Base-by-base conservation (phyloP, 768 basidiomycete species). In the Mycena leptocephala region DNA sequence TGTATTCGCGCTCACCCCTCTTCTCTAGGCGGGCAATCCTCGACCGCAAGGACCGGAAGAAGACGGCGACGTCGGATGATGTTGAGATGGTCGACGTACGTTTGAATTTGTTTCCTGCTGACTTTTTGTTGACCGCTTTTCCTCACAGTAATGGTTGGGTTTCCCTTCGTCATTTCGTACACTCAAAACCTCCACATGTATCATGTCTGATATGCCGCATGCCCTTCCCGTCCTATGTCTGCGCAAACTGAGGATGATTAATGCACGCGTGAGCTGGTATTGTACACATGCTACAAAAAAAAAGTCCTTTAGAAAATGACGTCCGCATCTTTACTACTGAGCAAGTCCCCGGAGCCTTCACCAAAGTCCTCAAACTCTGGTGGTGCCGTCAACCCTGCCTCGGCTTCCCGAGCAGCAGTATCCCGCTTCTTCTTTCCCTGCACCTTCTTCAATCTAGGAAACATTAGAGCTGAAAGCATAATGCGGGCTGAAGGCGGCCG, bases 401-500 rank as follows among this genome's bases (percentile, higher is more conserved):
- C 83, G 43, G 86, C 80, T 9, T 78, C 85, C 16, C 80, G 78
- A 14, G 86, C 83, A 14, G 92, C 93, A 10, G 89, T 93, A 77
- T 95, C 93, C 69, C 95, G 89, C 85, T 98, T 98, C 91, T 98
- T 99, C 91, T 98, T 99, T 30, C 96, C 96, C 84, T 99, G 97
- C 2, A 98, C 97, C 84, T 98, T 98, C 87, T 99, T 99, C 79
- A 99, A 86, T 81, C 98, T 96, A 84, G 80, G 63, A 64, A 35
- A 37, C 28, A 64, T 66, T 33, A 58, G 13, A 37, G 56, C 55
- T 56, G 55, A 35, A 6, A 51, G 46, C 35, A 35, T 28, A 18
- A 72, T 33, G 7, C 46, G 70, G 48, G 16, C 24, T 4, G 46
- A 51, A 53, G 28, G 20, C 13, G 33, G 80, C 89, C 55, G 48